A percentile compares a stretch with the other conserved stretches of the same genome.
These are phyloP conservation scores for Lepidium aucheri DNA, from an alignment of 345 rosid genomes.

Conservation along the genomic window DNA sequence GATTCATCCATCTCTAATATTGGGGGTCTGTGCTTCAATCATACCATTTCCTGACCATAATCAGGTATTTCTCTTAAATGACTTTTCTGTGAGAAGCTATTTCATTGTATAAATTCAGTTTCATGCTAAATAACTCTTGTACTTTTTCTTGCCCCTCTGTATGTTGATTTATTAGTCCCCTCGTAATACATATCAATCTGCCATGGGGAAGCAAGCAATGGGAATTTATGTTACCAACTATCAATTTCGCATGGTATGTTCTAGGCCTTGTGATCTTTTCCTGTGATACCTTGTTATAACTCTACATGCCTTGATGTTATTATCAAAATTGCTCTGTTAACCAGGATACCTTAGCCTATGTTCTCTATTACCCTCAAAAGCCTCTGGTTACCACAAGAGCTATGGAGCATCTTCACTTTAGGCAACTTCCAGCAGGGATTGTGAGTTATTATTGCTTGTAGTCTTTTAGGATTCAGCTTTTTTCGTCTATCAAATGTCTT, in stretches of 20 bases:
- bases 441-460: constrained; percentile 33
- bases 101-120: background rate
- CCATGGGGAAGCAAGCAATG: constrained; percentile 99
- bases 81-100: background rate
- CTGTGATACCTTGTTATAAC: background rate
- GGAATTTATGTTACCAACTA: constrained; percentile 97
- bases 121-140: background rate
- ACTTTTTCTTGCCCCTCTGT: background rate
- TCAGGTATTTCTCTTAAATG: constrained; percentile 47
- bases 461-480: background rate
- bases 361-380: constrained; percentile 94
- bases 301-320: background rate
- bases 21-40: constrained; percentile 97
- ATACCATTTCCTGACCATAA: constrained; percentile 99
- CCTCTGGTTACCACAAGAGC: constrained; percentile 98
- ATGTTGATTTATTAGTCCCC: constrained; percentile 56
- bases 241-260: constrained; percentile 87
- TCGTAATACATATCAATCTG: constrained; percentile 98
- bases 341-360: constrained; percentile 95
- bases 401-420: constrained; percentile 98
- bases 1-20: constrained; percentile 92
- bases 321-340: background rate
- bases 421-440: constrained; percentile 99
- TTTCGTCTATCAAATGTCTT: background rate
- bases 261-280: background rate